These are phyloP conservation scores for Vaccinium vitisidaea DNA, from an alignment of 148 eudicot genomes.

Conservation along the genomic window DNA sequence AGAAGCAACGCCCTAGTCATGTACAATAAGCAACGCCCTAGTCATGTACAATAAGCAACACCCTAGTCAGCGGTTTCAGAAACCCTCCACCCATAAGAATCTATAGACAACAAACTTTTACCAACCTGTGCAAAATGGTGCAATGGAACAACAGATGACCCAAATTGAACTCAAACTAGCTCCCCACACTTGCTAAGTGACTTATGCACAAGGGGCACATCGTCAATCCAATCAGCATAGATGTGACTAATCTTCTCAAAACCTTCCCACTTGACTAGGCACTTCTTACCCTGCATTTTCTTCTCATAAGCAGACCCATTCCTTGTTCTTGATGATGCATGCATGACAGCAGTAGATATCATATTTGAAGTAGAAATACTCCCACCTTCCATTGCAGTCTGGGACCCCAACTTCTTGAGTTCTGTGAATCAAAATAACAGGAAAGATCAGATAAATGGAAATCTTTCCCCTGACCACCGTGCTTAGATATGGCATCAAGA, in stretches of 20 bases:
- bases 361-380: slow-evolving; percentile 1
- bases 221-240: slow-evolving; percentile 45
- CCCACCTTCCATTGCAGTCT: not conserved
- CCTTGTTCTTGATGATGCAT: not conserved
- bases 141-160: not conserved
- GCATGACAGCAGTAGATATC: slow-evolving; percentile 9
- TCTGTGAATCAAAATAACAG: slow-evolving; percentile 28
- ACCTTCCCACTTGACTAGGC: slow-evolving; percentile 22
- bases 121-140: slow-evolving; percentile 15
- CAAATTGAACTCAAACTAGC: slow-evolving; percentile 3
- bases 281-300: slow-evolving; percentile 4
- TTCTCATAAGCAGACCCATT: slow-evolving; percentile 11
- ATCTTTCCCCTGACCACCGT: not conserved
- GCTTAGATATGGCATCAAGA: slow-evolving; percentile 2
- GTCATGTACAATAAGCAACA: not conserved
- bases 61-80: not conserved
- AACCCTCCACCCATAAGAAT: not conserved
- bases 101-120: not conserved
- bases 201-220: slow-evolving; percentile 13
- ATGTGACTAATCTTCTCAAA: slow-evolving; percentile 25
- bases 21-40: not conserved
- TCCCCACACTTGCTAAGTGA: slow-evolving; percentile 3
- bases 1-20: not conserved
- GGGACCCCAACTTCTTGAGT: slow-evolving; percentile 18
- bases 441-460: slow-evolving; percentile 10